Conservation (phyloP, 1,284 basidiomycete species). For the Mycosarcoma maydis region DNA sequence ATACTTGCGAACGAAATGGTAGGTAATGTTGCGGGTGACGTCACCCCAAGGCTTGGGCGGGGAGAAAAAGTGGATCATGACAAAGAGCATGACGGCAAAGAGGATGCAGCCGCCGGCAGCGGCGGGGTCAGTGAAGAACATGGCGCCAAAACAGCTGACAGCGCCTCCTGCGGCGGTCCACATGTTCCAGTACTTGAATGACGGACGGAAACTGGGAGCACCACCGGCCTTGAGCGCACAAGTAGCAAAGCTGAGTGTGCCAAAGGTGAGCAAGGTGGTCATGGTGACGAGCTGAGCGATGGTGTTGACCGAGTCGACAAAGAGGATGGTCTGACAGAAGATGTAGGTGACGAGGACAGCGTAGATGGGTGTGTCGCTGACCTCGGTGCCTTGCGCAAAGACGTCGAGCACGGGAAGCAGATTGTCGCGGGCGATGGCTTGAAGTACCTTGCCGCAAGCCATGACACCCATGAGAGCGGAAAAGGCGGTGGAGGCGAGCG, state of each 20-base stretch:
- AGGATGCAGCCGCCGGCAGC: slow-evolving; percentile 58
- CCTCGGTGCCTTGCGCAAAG: slow-evolving; percentile 64
- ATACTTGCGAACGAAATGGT: slow-evolving; percentile 66
- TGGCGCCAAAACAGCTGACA: slow-evolving; percentile 59
- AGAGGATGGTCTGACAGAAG: slow-evolving; percentile 61
- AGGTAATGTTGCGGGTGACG: slow-evolving; percentile 65
- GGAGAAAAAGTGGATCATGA: slow-evolving; percentile 63
- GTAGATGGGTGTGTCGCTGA: slow-evolving; percentile 61
- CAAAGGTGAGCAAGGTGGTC: slow-evolving; percentile 65
- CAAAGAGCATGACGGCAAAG: slow-evolving; percentile 60
- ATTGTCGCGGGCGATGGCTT: slow-evolving; percentile 65
- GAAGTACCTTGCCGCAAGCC: slow-evolving; percentile 65
- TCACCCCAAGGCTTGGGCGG: slow-evolving; percentile 67
- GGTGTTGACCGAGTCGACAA: slow-evolving; percentile 65
- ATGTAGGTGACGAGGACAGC: slow-evolving; percentile 62
- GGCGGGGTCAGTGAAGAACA: slow-evolving; percentile 62
- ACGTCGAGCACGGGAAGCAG: slow-evolving; percentile 59
- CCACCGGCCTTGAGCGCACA: slow-evolving; percentile 66
- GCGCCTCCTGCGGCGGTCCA: slow-evolving; percentile 64
- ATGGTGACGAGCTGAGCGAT: slow-evolving; percentile 66
- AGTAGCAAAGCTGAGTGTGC: slow-evolving; percentile 63
- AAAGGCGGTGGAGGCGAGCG: slow-evolving; percentile 63
- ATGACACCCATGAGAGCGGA: slow-evolving; percentile 66
- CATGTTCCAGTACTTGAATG: slow-evolving; percentile 67
- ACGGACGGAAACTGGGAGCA: slow-evolving; percentile 65